These are phyloP conservation scores for Posidonia oceanica DNA, from an alignment of 116 monocot genomes.

Conservation along the genomic window DNA sequence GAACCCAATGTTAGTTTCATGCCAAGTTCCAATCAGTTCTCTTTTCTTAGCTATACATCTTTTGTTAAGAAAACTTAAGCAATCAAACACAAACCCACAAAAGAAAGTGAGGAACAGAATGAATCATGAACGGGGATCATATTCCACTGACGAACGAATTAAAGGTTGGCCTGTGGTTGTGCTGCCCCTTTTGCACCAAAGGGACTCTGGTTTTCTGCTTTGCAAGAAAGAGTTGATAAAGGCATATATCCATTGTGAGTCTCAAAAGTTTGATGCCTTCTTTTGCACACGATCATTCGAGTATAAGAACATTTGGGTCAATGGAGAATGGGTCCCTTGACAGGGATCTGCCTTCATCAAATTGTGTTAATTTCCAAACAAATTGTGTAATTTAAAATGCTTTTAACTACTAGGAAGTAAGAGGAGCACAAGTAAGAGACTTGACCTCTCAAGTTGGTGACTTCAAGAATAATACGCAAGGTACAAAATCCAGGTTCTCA, in stretches of 20 bases:
- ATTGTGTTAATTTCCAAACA: not conserved
- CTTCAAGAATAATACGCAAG: too few relatives aligned
- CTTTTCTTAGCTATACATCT: not conserved
- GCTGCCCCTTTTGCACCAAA: not conserved
- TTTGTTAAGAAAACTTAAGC: too few relatives aligned
- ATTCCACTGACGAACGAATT: too few relatives aligned
- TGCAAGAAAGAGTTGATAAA: not conserved
- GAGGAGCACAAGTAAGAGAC: too few relatives aligned
- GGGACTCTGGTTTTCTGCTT: not conserved
- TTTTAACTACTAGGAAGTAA: too few relatives aligned
- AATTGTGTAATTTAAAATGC: not conserved
- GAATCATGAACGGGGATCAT: too few relatives aligned
- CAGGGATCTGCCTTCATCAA: not conserved
- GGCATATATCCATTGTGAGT: not conserved
- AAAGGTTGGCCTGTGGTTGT: too few relatives aligned
- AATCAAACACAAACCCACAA: too few relatives aligned
- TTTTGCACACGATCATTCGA: not conserved
- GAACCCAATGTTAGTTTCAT: not conserved
- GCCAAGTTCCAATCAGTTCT: not conserved
- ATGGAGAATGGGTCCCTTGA: not conserved
- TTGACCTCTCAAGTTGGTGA: too few relatives aligned
- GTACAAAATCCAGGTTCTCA: too few relatives aligned
- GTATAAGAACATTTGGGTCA: not conserved
- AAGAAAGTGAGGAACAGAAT: too few relatives aligned
- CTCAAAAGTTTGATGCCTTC: constrained; percentile 1